These are phyloP conservation scores for Tagetes erecta DNA, from an alignment of 129 eudicot genomes.

Conservation along the genomic window DNA sequence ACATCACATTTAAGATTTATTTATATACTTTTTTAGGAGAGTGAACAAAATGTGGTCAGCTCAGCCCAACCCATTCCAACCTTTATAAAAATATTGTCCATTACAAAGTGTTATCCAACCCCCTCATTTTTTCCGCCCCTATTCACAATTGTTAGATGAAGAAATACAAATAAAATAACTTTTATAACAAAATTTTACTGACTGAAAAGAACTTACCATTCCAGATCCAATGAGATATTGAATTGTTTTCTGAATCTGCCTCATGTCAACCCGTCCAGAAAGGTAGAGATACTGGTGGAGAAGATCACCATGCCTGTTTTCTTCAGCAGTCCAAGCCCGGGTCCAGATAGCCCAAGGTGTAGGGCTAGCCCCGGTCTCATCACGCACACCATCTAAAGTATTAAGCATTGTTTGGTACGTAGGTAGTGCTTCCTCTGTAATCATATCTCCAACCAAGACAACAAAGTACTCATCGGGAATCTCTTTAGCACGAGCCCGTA, in stretches of 20 bases:
- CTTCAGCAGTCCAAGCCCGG: conserved; percentile 98
- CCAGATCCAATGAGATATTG: conserved; percentile 93
- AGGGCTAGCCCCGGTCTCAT: conserved; percentile 90
- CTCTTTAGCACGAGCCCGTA: conserved; percentile 73
- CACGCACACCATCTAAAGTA: conserved; percentile 84
- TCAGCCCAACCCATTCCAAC: neutral
- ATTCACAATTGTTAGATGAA: neutral
- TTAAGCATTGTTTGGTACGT: conserved; percentile 93
- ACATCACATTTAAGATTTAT: neutral
- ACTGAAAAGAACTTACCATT: conserved; percentile 59
- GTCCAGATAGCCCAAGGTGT: conserved; percentile 96
- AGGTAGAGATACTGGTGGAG: conserved; percentile 81
- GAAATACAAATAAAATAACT: neutral
- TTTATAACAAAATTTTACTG: neutral
- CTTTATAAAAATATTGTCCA: neutral
- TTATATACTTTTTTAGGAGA: neutral
- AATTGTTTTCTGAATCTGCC: conserved; percentile 76
- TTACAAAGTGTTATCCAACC: neutral
- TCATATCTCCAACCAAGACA: conserved; percentile 86
- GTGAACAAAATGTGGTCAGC: neutral
- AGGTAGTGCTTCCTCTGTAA: conserved; percentile 94
- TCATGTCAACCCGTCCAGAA: conserved; percentile 86
- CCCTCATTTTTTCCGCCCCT: neutral
- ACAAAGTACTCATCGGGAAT: conserved; percentile 84
- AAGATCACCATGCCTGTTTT: conserved; percentile 95